Percentiles rank a stretch among this genome's conserved stretches.
These are phyloP conservation scores for Raddia distichophylla DNA, from an alignment of 176 grass and related monocot species.

Conservation along the genomic window DNA sequence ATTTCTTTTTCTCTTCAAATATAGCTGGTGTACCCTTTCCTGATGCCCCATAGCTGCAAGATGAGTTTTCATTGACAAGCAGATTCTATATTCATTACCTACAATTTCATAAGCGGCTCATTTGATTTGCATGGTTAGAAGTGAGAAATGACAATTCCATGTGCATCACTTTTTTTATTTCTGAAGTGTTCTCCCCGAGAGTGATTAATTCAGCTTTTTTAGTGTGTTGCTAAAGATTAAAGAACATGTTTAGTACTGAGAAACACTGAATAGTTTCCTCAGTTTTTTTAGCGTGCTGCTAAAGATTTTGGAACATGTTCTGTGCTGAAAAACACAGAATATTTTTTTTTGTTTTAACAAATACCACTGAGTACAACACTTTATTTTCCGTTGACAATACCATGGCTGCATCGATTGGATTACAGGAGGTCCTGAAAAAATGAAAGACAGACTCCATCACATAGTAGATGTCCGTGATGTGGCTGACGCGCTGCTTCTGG, in stretches of 20 bases:
- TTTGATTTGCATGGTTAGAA: not conserved
- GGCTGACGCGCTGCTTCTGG: conserved; percentile 51
- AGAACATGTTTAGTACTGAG: not conserved
- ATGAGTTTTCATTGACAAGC: not conserved
- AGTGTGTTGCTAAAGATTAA: not conserved
- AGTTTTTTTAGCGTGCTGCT: not conserved
- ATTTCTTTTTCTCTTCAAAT: not conserved
- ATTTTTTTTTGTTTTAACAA: not conserved
- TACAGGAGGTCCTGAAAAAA: conserved; percentile 40
- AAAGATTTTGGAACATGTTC: no score
- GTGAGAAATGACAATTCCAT: conserved; percentile 21
- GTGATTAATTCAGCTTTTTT: not conserved
- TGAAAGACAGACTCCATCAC: conserved; percentile 38
- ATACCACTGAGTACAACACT: not conserved
- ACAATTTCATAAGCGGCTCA: not conserved
- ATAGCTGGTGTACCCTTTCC: not conserved
- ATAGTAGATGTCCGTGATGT: conserved; percentile 66
- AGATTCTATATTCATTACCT: conserved; percentile 34
- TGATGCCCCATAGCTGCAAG: conserved; percentile 32
- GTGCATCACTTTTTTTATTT: not conserved
- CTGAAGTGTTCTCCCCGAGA: not conserved
- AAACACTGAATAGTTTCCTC: not conserved
- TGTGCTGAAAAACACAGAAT: no score
- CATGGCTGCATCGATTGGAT: not conserved
- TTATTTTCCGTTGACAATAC: not conserved